phyloP scores from a whole-genome alignment of 306 rosid species.

The Cicer arietinum region DNA sequence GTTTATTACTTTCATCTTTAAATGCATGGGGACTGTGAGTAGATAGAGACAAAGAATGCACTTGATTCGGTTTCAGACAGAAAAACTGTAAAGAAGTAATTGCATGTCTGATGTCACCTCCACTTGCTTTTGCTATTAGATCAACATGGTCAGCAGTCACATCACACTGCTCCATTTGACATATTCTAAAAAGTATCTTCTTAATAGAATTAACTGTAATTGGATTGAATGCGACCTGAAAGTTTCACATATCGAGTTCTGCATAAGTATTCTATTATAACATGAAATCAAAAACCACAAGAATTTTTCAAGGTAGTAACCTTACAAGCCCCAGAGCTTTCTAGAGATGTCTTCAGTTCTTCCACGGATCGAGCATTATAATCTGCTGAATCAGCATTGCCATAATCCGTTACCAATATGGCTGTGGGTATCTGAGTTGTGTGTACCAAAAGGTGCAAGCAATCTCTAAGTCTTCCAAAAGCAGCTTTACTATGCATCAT shows the following conservation, averaged over 20 bases:
- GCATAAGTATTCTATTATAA: constrained; percentile 36
- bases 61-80: constrained; percentile 63
- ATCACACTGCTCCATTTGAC: constrained; percentile 70
- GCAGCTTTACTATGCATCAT: constrained; percentile 69
- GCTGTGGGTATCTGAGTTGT: constrained; percentile 82
- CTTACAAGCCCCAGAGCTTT: constrained; percentile 96
- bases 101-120: constrained; percentile 97
- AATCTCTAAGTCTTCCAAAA: constrained; percentile 66
- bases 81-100: constrained; percentile 86
- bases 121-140: constrained; percentile 86
- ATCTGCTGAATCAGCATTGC: constrained; percentile 75
- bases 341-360: constrained; percentile 70
- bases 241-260: constrained; percentile 44
- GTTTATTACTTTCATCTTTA: constrained; percentile 49
- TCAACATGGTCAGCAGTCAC: constrained; percentile 70
- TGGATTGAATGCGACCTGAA: constrained; percentile 90
- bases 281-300: constrained; percentile 27
- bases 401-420: constrained; percentile 73
- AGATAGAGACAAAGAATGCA: constrained; percentile 52
- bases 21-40: constrained; percentile 28
- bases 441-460: constrained; percentile 71
- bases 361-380: constrained; percentile 57
- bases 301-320: constrained; percentile 68
- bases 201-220: constrained; percentile 75
- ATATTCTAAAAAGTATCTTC: constrained; percentile 71